Evolutionary conservation across 768 basidiomycete genomes (phyloP).

Genomic region (Podaxis sp.): DNA sequence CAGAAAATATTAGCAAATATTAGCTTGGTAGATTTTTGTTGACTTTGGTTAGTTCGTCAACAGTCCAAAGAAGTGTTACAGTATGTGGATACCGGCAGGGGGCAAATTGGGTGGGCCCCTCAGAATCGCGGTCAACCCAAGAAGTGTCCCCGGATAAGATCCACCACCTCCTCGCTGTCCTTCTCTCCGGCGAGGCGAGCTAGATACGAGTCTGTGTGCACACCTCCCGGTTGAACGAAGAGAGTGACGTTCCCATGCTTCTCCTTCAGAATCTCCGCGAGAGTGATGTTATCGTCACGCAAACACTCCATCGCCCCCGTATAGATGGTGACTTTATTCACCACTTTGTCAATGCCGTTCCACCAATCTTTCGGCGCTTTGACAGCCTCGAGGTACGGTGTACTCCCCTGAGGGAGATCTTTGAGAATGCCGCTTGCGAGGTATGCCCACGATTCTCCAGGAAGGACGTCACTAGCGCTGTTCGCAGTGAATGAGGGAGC

Average conservation of each 20-base stretch:
- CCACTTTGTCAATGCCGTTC: constrained; percentile 24
- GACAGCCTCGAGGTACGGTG: constrained; percentile 30
- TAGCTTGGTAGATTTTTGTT: not conserved
- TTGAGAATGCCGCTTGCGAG: constrained; percentile 23
- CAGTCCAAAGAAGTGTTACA: too few species aligned
- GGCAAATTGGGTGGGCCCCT: not conserved
- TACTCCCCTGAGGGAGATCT: constrained; percentile 25
- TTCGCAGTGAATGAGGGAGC: constrained; percentile 16
- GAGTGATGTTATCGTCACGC: constrained; percentile 27
- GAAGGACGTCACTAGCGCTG: constrained; percentile 5
- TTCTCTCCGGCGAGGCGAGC: constrained; percentile 25
- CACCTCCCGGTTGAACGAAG: constrained; percentile 30
- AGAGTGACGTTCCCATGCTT: constrained; percentile 22
- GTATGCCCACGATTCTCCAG: constrained; percentile 1
- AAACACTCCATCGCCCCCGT: constrained; percentile 33
- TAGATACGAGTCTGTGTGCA: constrained; percentile 34
- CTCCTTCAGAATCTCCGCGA: constrained; percentile 23
- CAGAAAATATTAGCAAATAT: not conserved
- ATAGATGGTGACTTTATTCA: constrained; percentile 32
- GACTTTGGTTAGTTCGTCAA: not conserved
- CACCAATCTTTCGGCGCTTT: constrained; percentile 33
- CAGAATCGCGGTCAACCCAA: not conserved
- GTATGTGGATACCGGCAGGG: too few species aligned
- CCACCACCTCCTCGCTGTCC: constrained; percentile 21
- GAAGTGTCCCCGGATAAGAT: constrained; percentile 6